These are phyloP conservation scores for Elaphomyces granulatus DNA, from an alignment of 495 filamentous ascomycete genomes.

Conservation along the genomic window DNA sequence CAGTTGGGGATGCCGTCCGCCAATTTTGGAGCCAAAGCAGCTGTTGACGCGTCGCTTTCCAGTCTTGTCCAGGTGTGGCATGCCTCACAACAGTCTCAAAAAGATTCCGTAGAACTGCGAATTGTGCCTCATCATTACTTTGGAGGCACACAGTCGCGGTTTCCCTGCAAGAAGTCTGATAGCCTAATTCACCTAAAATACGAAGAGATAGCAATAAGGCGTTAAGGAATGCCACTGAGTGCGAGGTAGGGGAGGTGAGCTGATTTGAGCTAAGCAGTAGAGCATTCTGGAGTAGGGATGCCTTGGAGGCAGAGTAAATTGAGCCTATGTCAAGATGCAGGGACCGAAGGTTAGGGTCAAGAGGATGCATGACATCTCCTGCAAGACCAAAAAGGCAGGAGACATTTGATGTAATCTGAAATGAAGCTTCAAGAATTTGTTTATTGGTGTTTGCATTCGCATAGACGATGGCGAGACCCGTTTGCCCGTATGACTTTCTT, in stretches of 20 bases:
- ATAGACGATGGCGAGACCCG: conserved; percentile 61
- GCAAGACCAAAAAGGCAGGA: conserved; percentile 43
- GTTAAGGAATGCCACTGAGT: conserved; percentile 49
- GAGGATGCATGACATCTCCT: conserved; percentile 22
- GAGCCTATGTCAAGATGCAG: conserved; percentile 21
- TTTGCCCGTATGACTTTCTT: conserved; percentile 50
- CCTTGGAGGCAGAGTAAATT: conserved; percentile 31
- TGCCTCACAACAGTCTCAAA: conserved; percentile 39
- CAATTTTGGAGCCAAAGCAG: conserved; percentile 74
- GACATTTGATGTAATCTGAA: conserved; percentile 46
- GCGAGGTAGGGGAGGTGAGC: conserved; percentile 48
- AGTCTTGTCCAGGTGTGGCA: conserved; percentile 48
- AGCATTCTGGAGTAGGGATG: conserved; percentile 35
- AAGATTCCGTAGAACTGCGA: conserved; percentile 45
- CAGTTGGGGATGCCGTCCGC: conserved; percentile 37
- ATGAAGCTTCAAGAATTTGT: conserved; percentile 45
- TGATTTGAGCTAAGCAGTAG: conserved; percentile 49
- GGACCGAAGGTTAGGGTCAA: conserved; percentile 14
- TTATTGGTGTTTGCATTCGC: conserved; percentile 43
- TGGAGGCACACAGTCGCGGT: conserved; percentile 30
- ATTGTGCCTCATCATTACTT: conserved; percentile 46
- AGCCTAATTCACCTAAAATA: conserved; percentile 45
- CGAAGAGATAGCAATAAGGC: conserved; percentile 53
- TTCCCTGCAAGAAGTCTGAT: conserved; percentile 42
- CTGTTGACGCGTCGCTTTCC: conserved; percentile 49